Evolutionary conservation across 2,329 filamentous ascomycete genomes (phyloP).

Genomic region (Periconia sp.): DNA sequence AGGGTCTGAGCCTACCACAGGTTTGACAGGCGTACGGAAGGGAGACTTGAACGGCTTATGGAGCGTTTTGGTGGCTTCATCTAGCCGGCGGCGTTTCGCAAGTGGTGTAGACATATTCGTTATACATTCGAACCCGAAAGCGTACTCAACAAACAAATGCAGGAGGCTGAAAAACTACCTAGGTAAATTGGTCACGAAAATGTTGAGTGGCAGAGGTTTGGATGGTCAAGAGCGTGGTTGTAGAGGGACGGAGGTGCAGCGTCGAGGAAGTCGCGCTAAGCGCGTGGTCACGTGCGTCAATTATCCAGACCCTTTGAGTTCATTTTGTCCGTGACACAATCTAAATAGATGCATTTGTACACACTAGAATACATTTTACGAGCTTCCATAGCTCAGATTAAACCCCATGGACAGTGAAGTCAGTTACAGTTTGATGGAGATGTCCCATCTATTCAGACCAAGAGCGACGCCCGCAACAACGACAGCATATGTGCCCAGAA

Average conservation of each 20-base stretch:
- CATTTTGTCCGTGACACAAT: neutral
- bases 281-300: neutral
- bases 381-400: too few relatives aligned
- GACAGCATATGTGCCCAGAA: slow-evolving; percentile 73
- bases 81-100: slow-evolving; percentile 65
- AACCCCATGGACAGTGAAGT: too few relatives aligned
- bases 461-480: slow-evolving; percentile 69
- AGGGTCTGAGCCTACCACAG: slow-evolving; percentile 21
- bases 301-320: neutral
- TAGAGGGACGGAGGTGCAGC: neutral
- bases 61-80: slow-evolving; percentile 60
- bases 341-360: neutral
- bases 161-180: neutral
- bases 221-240: neutral
- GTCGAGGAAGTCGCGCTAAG: neutral
- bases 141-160: neutral
- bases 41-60: slow-evolving; percentile 74
- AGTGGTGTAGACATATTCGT: slow-evolving; percentile 52
- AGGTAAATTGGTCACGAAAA: neutral
- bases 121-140: neutral
- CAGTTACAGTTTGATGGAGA: slow-evolving; percentile 69
- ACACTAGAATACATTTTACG: neutral
- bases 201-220: neutral
- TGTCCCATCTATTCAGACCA: slow-evolving; percentile 62
- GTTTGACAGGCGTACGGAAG: slow-evolving; percentile 52